These are phyloP conservation scores for Aspergillus vadensis DNA, from an alignment of 2,329 filamentous ascomycete genomes.

Conservation along the genomic window DNA sequence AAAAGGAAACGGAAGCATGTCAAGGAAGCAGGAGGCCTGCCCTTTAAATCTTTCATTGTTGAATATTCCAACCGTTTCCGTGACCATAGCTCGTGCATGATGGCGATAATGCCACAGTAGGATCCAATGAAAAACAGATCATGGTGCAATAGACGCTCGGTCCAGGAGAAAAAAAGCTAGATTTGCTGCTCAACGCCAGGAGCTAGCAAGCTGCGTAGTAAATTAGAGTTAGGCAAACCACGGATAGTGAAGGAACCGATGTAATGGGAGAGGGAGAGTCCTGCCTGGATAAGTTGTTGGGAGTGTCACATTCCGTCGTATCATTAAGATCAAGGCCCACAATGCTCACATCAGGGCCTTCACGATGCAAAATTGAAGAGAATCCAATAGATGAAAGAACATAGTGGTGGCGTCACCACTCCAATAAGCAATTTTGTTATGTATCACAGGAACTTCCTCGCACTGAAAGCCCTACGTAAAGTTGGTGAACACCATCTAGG, in stretches of 20 bases:
- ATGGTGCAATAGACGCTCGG: slow-evolving; percentile 7
- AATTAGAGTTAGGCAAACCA: slow-evolving; percentile 11
- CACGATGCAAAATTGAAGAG: slow-evolving; percentile 1
- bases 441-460: too few species aligned
- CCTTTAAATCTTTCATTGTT: slow-evolving; percentile 30
- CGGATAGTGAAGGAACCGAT: slow-evolving; percentile 24
- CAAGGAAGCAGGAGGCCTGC: slow-evolving; percentile 10
- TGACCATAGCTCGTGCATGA: slow-evolving; percentile 19
- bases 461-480: neutral
- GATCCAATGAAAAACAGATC: slow-evolving; percentile 26
- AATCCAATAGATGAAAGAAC: neutral
- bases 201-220: slow-evolving; percentile 19
- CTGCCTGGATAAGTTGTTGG: slow-evolving; percentile 10
- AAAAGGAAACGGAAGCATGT: slow-evolving; percentile 13
- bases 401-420: slow-evolving; percentile 21
- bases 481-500: neutral
- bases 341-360: slow-evolving; percentile 11
- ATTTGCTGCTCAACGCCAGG: slow-evolving; percentile 1
- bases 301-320: slow-evolving; percentile 34
- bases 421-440: neutral
- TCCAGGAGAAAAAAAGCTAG: slow-evolving; percentile 16
- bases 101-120: slow-evolving; percentile 30
- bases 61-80: slow-evolving; percentile 17
- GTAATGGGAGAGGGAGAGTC: slow-evolving; percentile 8
- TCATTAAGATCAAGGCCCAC: slow-evolving; percentile 24